phyloP scores from a whole-genome alignment of 306 rosid genomes.

The Ziziphus jujuba region DNA sequence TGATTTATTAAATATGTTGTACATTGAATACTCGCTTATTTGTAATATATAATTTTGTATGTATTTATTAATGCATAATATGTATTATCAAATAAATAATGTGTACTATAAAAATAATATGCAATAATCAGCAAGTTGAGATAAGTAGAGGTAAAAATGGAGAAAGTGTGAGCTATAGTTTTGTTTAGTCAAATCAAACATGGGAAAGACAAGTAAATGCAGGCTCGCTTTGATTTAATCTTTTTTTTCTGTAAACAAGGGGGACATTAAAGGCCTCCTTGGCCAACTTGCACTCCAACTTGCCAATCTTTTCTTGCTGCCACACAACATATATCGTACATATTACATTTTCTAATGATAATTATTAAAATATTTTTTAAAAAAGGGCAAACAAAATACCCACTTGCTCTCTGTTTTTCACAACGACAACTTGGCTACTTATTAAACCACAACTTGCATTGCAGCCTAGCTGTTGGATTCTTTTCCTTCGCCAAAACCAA shows the following conservation, averaged over 20 bases:
- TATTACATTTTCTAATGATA: background rate
- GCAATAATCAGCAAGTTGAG: too few relatives aligned
- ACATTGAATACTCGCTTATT: too few relatives aligned
- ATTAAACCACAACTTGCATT: conserved; percentile 37
- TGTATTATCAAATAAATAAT: too few relatives aligned
- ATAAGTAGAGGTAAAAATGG: too few relatives aligned
- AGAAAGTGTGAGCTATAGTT: background rate
- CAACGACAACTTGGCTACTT: conserved; percentile 34
- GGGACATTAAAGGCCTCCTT: conserved; percentile 29
- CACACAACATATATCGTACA: background rate
- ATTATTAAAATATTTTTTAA: background rate
- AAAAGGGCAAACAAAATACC: conserved; percentile 25
- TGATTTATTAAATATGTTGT: too few relatives aligned
- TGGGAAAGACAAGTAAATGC: conserved; percentile 4
- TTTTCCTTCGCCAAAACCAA: conserved; percentile 20
- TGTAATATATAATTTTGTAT: too few relatives aligned
- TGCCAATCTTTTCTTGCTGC: conserved; percentile 30
- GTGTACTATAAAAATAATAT: too few relatives aligned
- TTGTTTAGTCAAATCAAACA: conserved; percentile 28
- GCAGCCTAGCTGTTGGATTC: conserved; percentile 35
- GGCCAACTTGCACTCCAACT: conserved; percentile 63
- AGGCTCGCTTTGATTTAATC: conserved; percentile 12
- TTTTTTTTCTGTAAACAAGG: conserved; percentile 1
- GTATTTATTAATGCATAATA: too few relatives aligned
- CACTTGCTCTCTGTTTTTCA: conserved; percentile 46